These are phyloP conservation scores for Alternaria gaisen DNA, from an alignment of 2,329 filamentous ascomycete genomes.

Conservation along the genomic window DNA sequence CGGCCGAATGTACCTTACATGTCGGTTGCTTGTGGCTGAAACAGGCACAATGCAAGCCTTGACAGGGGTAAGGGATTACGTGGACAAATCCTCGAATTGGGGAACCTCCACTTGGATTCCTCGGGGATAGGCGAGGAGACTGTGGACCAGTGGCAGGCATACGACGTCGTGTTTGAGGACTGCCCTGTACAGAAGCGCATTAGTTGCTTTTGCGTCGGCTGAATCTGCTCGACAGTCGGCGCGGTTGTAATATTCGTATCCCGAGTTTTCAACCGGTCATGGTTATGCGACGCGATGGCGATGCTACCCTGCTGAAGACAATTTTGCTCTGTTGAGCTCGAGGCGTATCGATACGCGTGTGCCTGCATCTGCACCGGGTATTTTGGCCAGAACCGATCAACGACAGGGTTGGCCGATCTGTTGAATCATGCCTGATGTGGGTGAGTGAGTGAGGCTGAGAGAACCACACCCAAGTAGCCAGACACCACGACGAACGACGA, in stretches of 20 bases:
- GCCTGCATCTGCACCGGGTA: slow-evolving; percentile 4
- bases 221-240: not conserved
- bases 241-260: not conserved
- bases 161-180: not conserved
- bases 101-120: slow-evolving; percentile 2
- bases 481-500: not conserved
- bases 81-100: slow-evolving; percentile 13
- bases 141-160: slow-evolving; percentile 5
- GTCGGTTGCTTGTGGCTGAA: slow-evolving; percentile 11
- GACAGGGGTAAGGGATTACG: slow-evolving; percentile 21
- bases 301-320: slow-evolving; percentile 10
- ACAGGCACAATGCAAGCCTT: slow-evolving; percentile 11
- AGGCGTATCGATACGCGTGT: slow-evolving; percentile 28
- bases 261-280: slow-evolving; percentile 5
- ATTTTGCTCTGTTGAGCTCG: slow-evolving; percentile 7
- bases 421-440: slow-evolving; percentile 8
- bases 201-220: slow-evolving; percentile 4
- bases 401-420: slow-evolving; percentile 19
- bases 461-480: not conserved
- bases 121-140: slow-evolving; percentile 5
- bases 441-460: slow-evolving; percentile 1
- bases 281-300: slow-evolving; percentile 1
- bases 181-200: not conserved
- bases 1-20: slow-evolving; percentile 8
- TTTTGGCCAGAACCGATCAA: slow-evolving; percentile 38